A percentile compares a stretch with the other conserved stretches of the same genome.
Evolutionary conservation across 2,329 filamentous ascomycete genomes (phyloP).

Genomic region (Exophiala viscosa): DNA sequence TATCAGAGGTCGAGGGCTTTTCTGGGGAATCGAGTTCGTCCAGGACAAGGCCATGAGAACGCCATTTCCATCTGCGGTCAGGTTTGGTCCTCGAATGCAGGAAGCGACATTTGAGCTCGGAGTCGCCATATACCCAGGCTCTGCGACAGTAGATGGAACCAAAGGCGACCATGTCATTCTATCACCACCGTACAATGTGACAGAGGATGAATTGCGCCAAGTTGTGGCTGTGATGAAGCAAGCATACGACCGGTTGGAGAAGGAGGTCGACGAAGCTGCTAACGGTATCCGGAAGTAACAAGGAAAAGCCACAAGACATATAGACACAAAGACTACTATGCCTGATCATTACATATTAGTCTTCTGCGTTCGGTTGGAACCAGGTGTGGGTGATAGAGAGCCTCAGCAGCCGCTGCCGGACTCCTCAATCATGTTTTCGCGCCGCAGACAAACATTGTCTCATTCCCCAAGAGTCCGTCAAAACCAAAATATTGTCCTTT

Average conservation of each 20-base stretch:
- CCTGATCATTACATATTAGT: background rate
- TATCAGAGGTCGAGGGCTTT: constrained; percentile 57
- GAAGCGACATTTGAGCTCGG: constrained; percentile 33
- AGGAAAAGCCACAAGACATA: background rate
- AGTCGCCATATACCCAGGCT: constrained; percentile 52
- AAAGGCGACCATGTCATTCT: constrained; percentile 54
- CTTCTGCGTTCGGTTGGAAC: background rate
- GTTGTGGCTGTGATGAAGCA: constrained; percentile 50
- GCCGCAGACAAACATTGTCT: no score
- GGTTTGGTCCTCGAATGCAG: constrained; percentile 46
- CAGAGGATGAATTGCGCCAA: constrained; percentile 43
- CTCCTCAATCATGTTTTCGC: no score
- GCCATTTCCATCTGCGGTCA: constrained; percentile 46
- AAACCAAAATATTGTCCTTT: background rate
- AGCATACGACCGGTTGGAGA: constrained; percentile 24
- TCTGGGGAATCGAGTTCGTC: constrained; percentile 61
- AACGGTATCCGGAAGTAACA: background rate
- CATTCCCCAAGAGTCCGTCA: background rate
- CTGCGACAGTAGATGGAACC: constrained; percentile 48
- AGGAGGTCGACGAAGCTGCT: constrained; percentile 14
- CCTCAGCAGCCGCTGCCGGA: no score
- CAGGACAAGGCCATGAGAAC: constrained; percentile 52
- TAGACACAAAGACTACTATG: background rate
- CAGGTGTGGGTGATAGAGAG: no score
- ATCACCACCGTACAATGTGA: constrained; percentile 53